These are phyloP conservation scores for Eimeria falciformis DNA, from an alignment of 169 alveolate genomes.

Conservation along the genomic window DNA sequence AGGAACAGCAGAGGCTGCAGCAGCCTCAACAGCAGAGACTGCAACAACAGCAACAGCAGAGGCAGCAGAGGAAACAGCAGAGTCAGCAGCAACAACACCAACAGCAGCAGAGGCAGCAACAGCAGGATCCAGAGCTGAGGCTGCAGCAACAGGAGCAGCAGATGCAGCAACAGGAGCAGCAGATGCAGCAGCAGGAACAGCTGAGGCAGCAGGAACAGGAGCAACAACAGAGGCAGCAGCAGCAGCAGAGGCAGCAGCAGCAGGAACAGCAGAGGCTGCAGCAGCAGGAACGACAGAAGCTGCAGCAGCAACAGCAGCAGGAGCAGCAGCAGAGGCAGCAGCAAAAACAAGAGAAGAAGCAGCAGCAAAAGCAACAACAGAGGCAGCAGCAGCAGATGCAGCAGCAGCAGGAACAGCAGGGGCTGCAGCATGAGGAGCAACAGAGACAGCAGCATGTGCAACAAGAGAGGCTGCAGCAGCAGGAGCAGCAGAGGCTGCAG, in stretches of 20 bases:
- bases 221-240: neutral
- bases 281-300: neutral
- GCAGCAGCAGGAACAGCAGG: neutral
- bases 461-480: neutral
- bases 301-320: neutral
- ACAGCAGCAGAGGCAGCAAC: slow-evolving; percentile 5
- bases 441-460: slow-evolving; percentile 16
- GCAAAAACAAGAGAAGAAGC: neutral
- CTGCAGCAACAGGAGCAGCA: neutral
- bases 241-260: neutral
- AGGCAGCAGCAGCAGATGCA: slow-evolving; percentile 24
- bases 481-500: no score
- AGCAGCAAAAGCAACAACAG: slow-evolving; percentile 33
- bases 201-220: neutral
- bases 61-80: no score
- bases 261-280: neutral
- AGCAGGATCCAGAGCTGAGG: neutral
- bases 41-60: slow-evolving; percentile 28
- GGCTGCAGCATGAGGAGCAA: neutral
- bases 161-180: neutral
- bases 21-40: neutral
- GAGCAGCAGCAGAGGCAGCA: neutral
- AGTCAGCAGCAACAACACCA: neutral
- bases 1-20: slow-evolving; percentile 24
- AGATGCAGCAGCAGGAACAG: neutral